Percentiles rank a stretch among this genome's conserved stretches.
Conservation (phyloP, 2,329 filamentous ascomycete species). For the Talaromyces albobiverticillius region DNA sequence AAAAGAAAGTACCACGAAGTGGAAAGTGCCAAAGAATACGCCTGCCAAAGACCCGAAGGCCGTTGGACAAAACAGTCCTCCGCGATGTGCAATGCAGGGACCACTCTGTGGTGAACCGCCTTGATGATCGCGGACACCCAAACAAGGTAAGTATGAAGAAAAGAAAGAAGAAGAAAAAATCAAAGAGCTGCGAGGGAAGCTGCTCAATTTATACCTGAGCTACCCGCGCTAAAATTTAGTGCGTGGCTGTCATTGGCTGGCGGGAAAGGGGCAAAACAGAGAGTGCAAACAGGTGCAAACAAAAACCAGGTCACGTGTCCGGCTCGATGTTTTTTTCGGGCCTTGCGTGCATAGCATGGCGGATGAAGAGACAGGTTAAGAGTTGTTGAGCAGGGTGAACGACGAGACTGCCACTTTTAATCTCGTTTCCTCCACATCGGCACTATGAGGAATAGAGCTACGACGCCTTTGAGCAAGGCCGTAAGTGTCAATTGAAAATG, state of each 20-base stretch:
- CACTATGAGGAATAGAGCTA: conserved; percentile 47
- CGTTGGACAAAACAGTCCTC: conserved; percentile 49
- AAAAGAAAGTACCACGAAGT: conserved; percentile 33
- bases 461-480: conserved; percentile 39
- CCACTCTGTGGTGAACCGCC: conserved; percentile 44
- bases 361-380: conserved; percentile 8
- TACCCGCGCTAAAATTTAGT: conserved; percentile 22
- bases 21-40: conserved; percentile 50
- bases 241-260: conserved; percentile 22
- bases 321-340: conserved; percentile 19
- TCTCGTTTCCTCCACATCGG: conserved; percentile 16
- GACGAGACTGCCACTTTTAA: background rate
- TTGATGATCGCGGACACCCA: conserved; percentile 48
- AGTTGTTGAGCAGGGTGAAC: background rate
- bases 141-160: conserved; percentile 54
- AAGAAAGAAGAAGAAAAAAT: conserved; percentile 34
- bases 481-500: conserved; percentile 25
- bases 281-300: conserved; percentile 10
- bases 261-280: background rate
- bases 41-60: conserved; percentile 49
- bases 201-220: conserved; percentile 30
- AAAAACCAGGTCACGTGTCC: conserved; percentile 24
- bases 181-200: conserved; percentile 20
- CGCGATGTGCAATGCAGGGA: conserved; percentile 59
- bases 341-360: conserved; percentile 25